phyloP scores from a whole-genome alignment of 345 rosid genomes.

The Aurinia saxatilis region DNA sequence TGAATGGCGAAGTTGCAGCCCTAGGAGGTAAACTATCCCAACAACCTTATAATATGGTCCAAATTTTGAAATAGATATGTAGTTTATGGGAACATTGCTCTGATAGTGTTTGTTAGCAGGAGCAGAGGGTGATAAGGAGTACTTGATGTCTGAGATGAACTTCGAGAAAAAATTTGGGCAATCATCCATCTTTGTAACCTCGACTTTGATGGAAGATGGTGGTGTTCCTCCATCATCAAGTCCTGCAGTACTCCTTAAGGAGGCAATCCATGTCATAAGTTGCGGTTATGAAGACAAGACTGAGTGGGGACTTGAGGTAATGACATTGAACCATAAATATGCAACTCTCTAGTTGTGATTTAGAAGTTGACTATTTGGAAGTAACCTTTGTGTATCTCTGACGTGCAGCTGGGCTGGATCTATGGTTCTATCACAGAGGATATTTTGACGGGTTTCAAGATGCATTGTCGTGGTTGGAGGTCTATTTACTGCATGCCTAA shows the following conservation, averaged over 20 bases:
- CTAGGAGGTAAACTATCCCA: conserved; percentile 47
- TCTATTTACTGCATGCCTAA: conserved; percentile 97
- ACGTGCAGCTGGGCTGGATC: conserved; percentile 88
- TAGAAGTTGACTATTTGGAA: conserved; percentile 3
- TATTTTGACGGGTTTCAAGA: conserved; percentile 95
- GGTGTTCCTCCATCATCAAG: conserved; percentile 98
- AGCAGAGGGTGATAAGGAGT: conserved; percentile 67
- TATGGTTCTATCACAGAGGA: conserved; percentile 98
- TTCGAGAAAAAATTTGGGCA: conserved; percentile 91
- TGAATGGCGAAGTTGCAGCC: conserved; percentile 42
- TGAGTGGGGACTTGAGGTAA: conserved; percentile 98
- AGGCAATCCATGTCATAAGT: conserved; percentile 96
- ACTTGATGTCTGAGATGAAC: conserved; percentile 86
- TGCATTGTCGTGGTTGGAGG: conserved; percentile 99
- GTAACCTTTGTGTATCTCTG: conserved; percentile 1
- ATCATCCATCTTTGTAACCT: conserved; percentile 84
- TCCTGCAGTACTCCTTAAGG: conserved; percentile 90
- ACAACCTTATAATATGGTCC: background rate
- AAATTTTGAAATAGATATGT: background rate
- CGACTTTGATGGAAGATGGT: conserved; percentile 90
- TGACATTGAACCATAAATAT: background rate
- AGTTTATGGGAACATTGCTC: background rate
- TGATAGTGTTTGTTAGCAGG: conserved; percentile 26
- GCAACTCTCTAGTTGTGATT: background rate
- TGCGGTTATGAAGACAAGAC: conserved; percentile 98